Conservation (phyloP, 495 filamentous ascomycete genomes). For the Hypoxylon subgilvum region DNA sequence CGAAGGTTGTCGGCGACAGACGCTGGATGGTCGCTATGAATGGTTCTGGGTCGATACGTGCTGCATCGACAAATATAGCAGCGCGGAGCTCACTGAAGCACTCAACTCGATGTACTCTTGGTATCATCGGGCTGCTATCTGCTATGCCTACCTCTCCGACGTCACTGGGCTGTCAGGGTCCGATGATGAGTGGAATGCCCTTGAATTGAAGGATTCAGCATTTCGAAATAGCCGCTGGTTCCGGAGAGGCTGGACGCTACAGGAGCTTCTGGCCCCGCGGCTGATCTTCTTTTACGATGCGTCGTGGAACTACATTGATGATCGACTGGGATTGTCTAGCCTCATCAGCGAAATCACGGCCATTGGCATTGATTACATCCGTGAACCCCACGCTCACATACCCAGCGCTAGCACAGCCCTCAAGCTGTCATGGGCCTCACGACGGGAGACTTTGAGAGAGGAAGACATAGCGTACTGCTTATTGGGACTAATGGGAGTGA, state of each 20-base stretch:
- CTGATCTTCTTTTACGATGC: conserved; percentile 1
- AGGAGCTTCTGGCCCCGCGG: conserved; percentile 10
- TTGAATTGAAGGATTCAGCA: neutral
- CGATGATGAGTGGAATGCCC: neutral
- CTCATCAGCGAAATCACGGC: neutral
- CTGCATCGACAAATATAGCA: conserved; percentile 49
- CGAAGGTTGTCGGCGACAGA: conserved; percentile 1
- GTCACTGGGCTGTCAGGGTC: conserved; percentile 10
- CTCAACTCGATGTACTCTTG: conserved; percentile 31
- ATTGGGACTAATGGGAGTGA: conserved; percentile 51
- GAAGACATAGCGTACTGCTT: conserved; percentile 54
- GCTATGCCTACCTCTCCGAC: conserved; percentile 46
- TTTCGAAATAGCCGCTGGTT: conserved; percentile 12
- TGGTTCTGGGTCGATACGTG: conserved; percentile 52
- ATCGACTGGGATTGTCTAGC: neutral
- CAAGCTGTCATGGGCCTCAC: conserved; percentile 50
- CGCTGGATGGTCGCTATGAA: conserved; percentile 13
- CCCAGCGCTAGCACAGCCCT: neutral
- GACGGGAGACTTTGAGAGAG: conserved; percentile 37
- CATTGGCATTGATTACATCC: neutral
- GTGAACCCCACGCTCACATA: neutral
- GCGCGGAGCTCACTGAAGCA: conserved; percentile 34
- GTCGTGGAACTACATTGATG: neutral
- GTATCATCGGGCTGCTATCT: conserved; percentile 40
- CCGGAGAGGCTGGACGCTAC: conserved; percentile 13